These are phyloP conservation scores for Geotrichum aggregatum DNA, from an alignment of 1,139 yeast species.

Conservation along the genomic window DNA sequence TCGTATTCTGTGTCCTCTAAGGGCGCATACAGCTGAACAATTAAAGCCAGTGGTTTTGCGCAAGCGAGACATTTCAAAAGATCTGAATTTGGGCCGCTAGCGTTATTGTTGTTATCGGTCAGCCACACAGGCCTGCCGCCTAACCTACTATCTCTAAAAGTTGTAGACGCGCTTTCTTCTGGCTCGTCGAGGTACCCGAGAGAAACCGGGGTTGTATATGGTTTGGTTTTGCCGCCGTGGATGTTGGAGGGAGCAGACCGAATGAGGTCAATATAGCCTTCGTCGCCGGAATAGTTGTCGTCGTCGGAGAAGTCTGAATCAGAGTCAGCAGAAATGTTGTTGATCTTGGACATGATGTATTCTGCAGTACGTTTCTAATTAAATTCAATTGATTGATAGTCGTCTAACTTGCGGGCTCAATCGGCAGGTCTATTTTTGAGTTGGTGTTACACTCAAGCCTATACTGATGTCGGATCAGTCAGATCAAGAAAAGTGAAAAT, in stretches of 20 bases:
- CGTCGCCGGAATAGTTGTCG: constrained; percentile 15
- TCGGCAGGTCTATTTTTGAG: no score
- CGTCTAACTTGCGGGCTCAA: no score
- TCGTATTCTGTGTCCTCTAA: constrained; percentile 64
- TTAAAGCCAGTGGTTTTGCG: constrained; percentile 54
- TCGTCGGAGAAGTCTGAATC: constrained; percentile 17
- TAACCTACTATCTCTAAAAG: constrained; percentile 16
- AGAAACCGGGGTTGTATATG: constrained; percentile 16
- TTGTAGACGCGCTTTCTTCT: constrained; percentile 5
- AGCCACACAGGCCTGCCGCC: constrained; percentile 42
- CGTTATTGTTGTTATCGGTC: constrained; percentile 48
- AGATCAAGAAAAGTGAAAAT: no score
- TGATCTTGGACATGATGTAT: neutral
- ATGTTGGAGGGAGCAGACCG: constrained; percentile 9
- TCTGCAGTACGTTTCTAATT: no score
- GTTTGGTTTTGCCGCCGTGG: constrained; percentile 17
- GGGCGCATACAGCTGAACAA: constrained; percentile 78
- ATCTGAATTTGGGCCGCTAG: constrained; percentile 41
- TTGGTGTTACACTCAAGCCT: no score
- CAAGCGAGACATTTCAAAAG: constrained; percentile 64
- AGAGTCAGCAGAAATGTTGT: neutral
- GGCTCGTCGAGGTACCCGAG: constrained; percentile 19
- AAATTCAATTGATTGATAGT: no score
- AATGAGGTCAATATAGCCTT: constrained; percentile 13
- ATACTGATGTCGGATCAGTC: no score